Conservation (phyloP, 1,284 basidiomycete genomes). For the Spongispora temasekensis region DNA sequence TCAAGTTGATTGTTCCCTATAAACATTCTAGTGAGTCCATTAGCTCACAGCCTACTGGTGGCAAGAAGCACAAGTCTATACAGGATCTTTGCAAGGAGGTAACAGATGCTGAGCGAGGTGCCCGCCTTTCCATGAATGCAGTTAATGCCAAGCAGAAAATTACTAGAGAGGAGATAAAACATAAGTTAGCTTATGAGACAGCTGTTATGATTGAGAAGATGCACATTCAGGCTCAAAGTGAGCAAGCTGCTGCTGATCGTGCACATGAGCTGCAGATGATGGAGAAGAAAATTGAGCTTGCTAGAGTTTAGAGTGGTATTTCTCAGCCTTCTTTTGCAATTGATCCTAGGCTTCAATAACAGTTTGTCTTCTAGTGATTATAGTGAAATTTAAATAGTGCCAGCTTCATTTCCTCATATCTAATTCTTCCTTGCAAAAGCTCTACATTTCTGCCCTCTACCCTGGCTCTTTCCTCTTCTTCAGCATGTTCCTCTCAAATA, state of each 20-base stretch:
- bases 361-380: background rate
- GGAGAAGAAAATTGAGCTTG: constrained; percentile 7
- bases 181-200: constrained; percentile 1
- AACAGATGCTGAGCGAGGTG: constrained; percentile 3
- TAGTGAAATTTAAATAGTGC: background rate
- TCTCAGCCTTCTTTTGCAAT: background rate
- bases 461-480: background rate
- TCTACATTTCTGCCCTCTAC: background rate
- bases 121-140: background rate
- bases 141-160: constrained; percentile 3
- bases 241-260: constrained; percentile 2
- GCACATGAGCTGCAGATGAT: constrained; percentile 6
- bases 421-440: background rate
- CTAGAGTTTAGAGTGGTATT: background rate
- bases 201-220: constrained; percentile 3
- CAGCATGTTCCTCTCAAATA: background rate
- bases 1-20: background rate
- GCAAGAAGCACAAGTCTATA: background rate
- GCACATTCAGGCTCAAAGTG: constrained; percentile 1
- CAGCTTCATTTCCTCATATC: background rate
- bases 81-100: constrained; percentile 2
- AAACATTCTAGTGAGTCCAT: background rate
- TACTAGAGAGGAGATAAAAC: background rate
- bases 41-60: background rate
- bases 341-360: background rate